Conservation (phyloP, 148 eudicot genomes). For the Chenopodium suecicum region DNA sequence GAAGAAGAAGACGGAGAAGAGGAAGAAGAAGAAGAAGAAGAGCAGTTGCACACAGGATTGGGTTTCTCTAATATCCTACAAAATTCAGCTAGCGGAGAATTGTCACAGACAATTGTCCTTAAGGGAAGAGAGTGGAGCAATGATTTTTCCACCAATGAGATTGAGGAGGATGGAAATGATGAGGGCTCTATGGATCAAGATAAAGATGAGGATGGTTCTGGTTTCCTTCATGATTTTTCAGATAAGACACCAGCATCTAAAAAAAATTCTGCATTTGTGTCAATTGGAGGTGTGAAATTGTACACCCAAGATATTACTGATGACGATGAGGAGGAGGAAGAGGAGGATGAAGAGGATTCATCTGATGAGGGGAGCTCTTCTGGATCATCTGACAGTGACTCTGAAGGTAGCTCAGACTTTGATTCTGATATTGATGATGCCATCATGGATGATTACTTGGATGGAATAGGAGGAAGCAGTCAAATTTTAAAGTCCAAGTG, state of each 20-base stretch:
- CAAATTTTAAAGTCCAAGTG: conserved; percentile 57
- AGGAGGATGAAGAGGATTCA: conserved; percentile 37
- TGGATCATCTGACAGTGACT: conserved; percentile 57
- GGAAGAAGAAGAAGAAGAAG: conserved; percentile 26
- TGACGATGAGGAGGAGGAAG: conserved; percentile 53
- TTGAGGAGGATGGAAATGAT: conserved; percentile 28
- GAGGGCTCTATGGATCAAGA: conserved; percentile 21
- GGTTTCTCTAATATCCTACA: conserved; percentile 54
- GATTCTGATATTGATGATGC: conserved; percentile 90
- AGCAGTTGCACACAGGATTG: conserved; percentile 52
- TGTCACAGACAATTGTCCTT: conserved; percentile 17
- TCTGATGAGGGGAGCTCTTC: conserved; percentile 56
- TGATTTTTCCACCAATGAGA: conserved; percentile 37
- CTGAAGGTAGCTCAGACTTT: conserved; percentile 50
- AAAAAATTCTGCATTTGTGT: conserved; percentile 64
- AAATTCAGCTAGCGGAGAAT: conserved; percentile 27
- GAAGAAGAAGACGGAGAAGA: conserved; percentile 24
- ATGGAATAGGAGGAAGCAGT: conserved; percentile 73
- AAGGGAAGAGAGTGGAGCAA: conserved; percentile 30
- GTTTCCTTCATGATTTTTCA: conserved; percentile 33
- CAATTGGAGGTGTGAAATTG: conserved; percentile 78
- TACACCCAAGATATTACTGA: conserved; percentile 81
- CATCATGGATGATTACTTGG: conserved; percentile 75
- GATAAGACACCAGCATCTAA: conserved; percentile 33
- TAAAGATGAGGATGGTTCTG: conserved; percentile 18